Evolutionary conservation across 2,329 filamentous ascomycete genomes (phyloP), one percentile per base, ranked within the genome.

Genomic region (Colletotrichum caudatum): DNA sequence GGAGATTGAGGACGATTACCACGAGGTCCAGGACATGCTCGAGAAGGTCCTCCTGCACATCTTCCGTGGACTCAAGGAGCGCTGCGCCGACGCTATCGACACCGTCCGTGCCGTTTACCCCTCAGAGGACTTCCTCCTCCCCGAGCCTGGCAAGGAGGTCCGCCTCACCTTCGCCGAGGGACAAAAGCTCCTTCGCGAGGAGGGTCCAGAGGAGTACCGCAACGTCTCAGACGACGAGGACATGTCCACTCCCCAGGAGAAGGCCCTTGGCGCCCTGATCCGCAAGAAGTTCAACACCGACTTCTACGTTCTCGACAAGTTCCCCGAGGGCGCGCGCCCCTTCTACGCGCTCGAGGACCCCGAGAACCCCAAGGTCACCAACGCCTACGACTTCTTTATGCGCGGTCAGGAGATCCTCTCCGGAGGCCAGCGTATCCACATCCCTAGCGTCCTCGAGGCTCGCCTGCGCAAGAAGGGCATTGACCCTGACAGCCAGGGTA

Each of bases 271-370:
- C 69, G 91, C 90, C 35, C 87, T 98, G 59, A 90, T 98, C 75
- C 92, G 93, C 69, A 88, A 93, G 77, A 98, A 97, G 84, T 97
- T 92, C 87, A 89, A 92, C 80, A 96, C 94, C 72, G 96, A 99
- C 84, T 98, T 98, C 85, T 98, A 97, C 84, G 92, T 97, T 29
- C 89, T 99, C 74, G 95, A 98, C 86, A 96, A 98, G 83, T 99
- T 97, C 87, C 96, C 96, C 56, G 91, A 96, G 81, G 86, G 87
- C 48, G 93, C 96, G 26, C 90, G 96, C 39, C 95, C 95, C 6
- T 97, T 97, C 83, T 98, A 98, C 83, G 94, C 95, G 73, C 94
- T 95, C 85, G 90, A 93, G 65, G 93, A 93, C 78, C 89, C 89
- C 3, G 84, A 88, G 54, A 89, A 86, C 89, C 66, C 85, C 18